A percentile compares a stretch with the other conserved stretches of the same genome.
phyloP scores from a whole-genome alignment of 306 rosid species.

The Lablab purpureus region DNA sequence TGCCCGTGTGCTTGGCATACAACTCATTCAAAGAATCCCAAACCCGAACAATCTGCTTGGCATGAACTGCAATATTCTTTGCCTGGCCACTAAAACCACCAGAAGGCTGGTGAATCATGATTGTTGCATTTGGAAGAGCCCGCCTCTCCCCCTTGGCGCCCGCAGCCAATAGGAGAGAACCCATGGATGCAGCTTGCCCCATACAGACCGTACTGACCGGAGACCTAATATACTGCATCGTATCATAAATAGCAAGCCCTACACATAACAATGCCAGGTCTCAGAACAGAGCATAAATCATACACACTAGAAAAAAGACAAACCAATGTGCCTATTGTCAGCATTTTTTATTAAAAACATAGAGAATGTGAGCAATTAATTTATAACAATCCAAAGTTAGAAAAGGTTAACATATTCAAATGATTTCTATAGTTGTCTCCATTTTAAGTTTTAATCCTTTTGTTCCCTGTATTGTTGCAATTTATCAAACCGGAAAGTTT shows the following conservation, averaged over 20 bases:
- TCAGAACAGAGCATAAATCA: conserved; percentile 28
- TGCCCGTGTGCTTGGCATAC: conserved; percentile 83
- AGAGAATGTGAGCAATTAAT: not conserved
- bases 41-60: conserved; percentile 86
- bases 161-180: conserved; percentile 89
- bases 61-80: conserved; percentile 85
- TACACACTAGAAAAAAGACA: conserved; percentile 38
- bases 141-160: conserved; percentile 96
- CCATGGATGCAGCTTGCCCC: conserved; percentile 99
- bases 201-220: conserved; percentile 86
- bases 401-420: too few species aligned
- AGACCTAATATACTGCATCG: conserved; percentile 96
- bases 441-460: too few species aligned
- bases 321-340: too few species aligned
- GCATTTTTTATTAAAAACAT: too few species aligned
- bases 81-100: conserved; percentile 99
- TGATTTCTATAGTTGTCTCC: too few species aligned
- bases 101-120: conserved; percentile 98
- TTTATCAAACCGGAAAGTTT: too few species aligned
- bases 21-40: conserved; percentile 84
- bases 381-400: not conserved
- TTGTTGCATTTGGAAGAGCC: conserved; percentile 85
- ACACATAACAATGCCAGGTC: conserved; percentile 37
- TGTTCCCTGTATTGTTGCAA: too few species aligned
- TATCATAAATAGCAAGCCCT: conserved; percentile 98